Base-by-base conservation (phyloP, 75 land plant species). In the Sequoia sempervirens region DNA sequence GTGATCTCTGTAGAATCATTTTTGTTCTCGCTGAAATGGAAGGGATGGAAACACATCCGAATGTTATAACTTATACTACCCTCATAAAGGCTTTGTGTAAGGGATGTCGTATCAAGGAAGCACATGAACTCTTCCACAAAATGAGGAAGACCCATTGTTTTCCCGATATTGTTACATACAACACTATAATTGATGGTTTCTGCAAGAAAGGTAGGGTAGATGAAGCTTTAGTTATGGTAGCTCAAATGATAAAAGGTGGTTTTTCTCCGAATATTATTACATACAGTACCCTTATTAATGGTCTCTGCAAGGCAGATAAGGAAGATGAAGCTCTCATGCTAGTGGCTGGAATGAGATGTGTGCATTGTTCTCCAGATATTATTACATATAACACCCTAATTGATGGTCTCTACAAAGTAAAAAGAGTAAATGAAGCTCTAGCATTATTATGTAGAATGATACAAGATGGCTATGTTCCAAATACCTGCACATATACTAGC, bases 261-360 rank as follows among this genome's bases (percentile, higher is more conserved):
- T 88, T 91, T 8, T 81, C 56, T 81, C 92, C 90, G 6, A 87
- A 89, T 41, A 84, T 88, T 34, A 83, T 80, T 17, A 94, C 96
- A 0, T 93, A 86, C 81, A 92, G 91, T 88, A 87, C 94, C 28
- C 3, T 92, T 37, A 83, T 91, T 36, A 90, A 82, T 70, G 92
- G 89, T 40, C 89, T 93, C 40, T 72, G 82, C 26, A 79, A 86
- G 50, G 85, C 66, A 69, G 83, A 86, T 54, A 53, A 46, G 79
- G 28, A 86, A 15, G 84, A 88, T 1, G 83, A 87, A 79, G 93
- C 91, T 28, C 73, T 30, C 2, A 32, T 14, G 11, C 9, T 28
- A 32, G 12, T 30, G 26, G 73, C 32, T 9, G 32, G 7, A 32
- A 69, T 69, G 73, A 69, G 36, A 3, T 23, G 3, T 69, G 73